Evolutionary conservation across 768 basidiomycete genomes (phyloP).

Genomic region (Lentinula raphanica): DNA sequence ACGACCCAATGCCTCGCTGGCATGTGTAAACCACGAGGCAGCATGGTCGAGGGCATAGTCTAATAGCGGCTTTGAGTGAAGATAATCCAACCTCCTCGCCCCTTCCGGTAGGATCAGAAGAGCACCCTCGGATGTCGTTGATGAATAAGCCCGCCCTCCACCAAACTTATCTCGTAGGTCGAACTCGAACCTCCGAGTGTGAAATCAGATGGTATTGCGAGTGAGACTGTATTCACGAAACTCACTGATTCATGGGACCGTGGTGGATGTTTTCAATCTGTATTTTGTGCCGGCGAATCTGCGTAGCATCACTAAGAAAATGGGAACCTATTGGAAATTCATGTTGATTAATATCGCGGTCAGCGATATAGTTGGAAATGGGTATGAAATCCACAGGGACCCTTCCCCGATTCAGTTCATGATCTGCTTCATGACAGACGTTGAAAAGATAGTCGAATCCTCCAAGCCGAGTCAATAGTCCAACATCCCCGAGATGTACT

Average conservation of each 20-base stretch:
- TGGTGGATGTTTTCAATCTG: background rate
- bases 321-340: background rate
- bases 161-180: background rate
- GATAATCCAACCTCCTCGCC: background rate
- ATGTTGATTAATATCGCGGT: background rate
- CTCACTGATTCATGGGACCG: background rate
- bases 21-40: background rate
- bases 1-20: background rate
- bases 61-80: background rate
- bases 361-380: background rate
- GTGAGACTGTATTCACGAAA: background rate
- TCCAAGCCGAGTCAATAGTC: background rate
- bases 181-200: background rate
- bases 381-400: background rate
- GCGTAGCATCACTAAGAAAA: background rate
- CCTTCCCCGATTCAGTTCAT: background rate
- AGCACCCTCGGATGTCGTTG: background rate
- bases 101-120: constrained; percentile 1
- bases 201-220: background rate
- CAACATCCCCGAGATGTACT: background rate
- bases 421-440: background rate
- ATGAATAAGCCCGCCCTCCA: background rate
- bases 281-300: background rate
- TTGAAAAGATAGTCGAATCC: constrained; percentile 5
- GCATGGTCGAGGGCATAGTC: background rate